Base-by-base conservation (phyloP, 2,329 filamentous ascomycete genomes). In the Grosmannia clavigera region DNA sequence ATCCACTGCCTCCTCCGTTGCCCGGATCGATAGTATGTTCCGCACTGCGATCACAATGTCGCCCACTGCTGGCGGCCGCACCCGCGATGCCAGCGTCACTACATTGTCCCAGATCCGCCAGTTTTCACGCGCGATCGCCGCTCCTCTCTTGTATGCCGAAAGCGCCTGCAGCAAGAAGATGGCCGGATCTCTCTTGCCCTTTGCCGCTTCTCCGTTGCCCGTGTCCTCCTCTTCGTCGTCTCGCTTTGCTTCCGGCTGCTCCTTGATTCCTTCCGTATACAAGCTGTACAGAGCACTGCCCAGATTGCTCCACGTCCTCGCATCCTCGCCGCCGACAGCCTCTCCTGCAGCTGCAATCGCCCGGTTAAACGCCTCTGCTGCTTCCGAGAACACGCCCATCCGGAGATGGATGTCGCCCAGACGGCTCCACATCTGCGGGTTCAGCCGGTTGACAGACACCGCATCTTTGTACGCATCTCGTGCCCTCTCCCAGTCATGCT, bases 91-190 rank as follows among this genome's bases (percentile, higher is more conserved):
- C 27, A 97, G 85, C 0, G 91, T 94, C 61, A 99, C 82, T 19
- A 97, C 87, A 67, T 99, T 99, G 70, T 95, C 90, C 92, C 92
- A 97, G 71, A 99, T 96, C 66, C 90, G 85, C 81, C 87, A 89
- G 74, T 92, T 92, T 66, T 91, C 86, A 71, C 90, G 82, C 57
- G 95, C 90, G 29, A 96, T 81, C 5, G 82, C 81, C 0, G 92
- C 90, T 11, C 92, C 94, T 64, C 88, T 87, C 70, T 95, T 94
- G 72, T 95, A 90, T 0, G 94, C 92, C 6, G 82, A 78, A 0
- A 99, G 81, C 0, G 94, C 85, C 69, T 95, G 90, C 0, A 80
- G 76, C 1, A 91, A 80, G 58, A 89, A 78, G 55, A 79, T 79
- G 43, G 83, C 77, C 0, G 84, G 82, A 14, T 59, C 59, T 16